Base-by-base conservation (phyloP, 2,329 filamentous ascomycete species). In the Stromatinia cepivora region DNA sequence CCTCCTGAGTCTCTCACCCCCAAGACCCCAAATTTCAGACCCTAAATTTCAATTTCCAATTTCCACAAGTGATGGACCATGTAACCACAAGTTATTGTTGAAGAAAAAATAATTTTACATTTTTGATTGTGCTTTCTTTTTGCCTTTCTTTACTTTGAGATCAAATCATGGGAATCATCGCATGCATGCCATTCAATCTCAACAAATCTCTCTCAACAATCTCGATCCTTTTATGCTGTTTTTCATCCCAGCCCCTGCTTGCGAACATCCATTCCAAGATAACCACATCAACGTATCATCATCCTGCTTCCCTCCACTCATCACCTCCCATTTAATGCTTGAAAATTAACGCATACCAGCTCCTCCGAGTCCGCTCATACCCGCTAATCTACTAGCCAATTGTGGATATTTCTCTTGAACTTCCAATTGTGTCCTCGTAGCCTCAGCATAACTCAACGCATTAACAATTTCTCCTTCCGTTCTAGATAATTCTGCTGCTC, bases 391-490 rank as follows among this genome's bases (percentile, higher is more conserved):
- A 70, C 86, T 88, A 20, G 91, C 90, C 66, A 95, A 85, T 80
- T 93, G 88, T 53, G 92, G 92, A 79, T 94, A 94, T 81, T 92
- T 92, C 81, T 94, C 90, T 79, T 93, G 91, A 22, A 95, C 92
- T 82, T 97, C 92, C 72, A 99, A 88, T 81, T 99, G 95, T 72
- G 95, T 98, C 77, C 95, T 87, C 52, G 95, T 98, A 28, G 95
- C 95, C 82, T 99, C 95, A 42, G 95, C 95, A 79, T 99, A 99
- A 28, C 93, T 97, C 25, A 99, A 86, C 9, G 95, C 95, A 78
- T 98, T 98, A 75, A 98, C 89, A 72, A 98, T 94, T 83, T 99
- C 95, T 71, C 92, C 92, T 77, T 97, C 94, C 46, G 95, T 99
- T 76, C 95, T 87, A 59, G 93, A 94, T 66, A 99, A 88, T 82